A percentile compares a stretch with the other conserved stretches of the same genome.
phyloP scores from a whole-genome alignment of 169 alveolate species.

The Sarcocystis neurona region DNA sequence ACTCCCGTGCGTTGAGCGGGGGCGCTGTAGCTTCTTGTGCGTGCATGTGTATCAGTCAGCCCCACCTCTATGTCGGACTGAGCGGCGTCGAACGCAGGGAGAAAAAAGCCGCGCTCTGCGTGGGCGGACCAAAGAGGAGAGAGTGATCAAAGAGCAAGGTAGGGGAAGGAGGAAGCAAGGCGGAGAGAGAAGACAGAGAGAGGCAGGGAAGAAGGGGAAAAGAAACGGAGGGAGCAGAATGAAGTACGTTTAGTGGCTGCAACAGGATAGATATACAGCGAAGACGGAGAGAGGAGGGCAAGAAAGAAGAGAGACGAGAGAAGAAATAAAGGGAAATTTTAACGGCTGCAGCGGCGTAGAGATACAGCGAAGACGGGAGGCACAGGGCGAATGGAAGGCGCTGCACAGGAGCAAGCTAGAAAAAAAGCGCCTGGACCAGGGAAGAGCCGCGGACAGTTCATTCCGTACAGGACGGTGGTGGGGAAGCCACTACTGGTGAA shows the following conservation, averaged over 20 bases:
- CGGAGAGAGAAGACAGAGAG: background rate
- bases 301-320: background rate
- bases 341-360: too few species aligned
- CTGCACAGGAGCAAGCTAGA: background rate
- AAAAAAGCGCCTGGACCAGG: too few species aligned
- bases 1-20: too few species aligned
- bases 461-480: too few species aligned
- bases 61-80: too few species aligned
- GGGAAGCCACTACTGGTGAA: too few species aligned
- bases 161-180: background rate
- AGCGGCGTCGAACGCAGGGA: too few species aligned
- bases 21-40: too few species aligned
- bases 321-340: background rate
- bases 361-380: background rate
- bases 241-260: background rate
- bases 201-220: background rate
- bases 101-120: too few species aligned
- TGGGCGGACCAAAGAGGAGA: too few species aligned
- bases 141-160: background rate
- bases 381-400: background rate
- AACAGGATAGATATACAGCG: background rate
- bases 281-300: background rate
- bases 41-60: background rate
- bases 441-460: too few species aligned
- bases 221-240: background rate